Conservation (phyloP, 371 early-diverging fungal species). For the Sporodiniella umbellata region DNA sequence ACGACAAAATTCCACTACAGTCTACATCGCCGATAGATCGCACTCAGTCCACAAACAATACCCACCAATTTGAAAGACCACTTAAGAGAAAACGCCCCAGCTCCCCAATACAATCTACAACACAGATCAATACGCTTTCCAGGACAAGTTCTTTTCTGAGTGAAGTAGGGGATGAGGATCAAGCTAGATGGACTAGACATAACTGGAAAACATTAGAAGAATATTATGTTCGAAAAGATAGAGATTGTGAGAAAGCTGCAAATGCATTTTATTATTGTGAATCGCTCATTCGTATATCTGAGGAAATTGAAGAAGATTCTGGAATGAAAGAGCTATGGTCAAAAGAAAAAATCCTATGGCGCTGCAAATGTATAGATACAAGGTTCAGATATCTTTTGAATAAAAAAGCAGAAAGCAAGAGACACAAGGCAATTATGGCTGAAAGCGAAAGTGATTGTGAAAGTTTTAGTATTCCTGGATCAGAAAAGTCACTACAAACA, state of each 20-base stretch:
- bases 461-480: background rate
- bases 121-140: background rate
- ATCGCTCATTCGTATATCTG: background rate
- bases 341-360: slow-evolving; percentile 11
- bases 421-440: background rate
- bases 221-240: slow-evolving; percentile 9
- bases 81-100: background rate
- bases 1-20: no score
- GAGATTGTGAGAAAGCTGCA: slow-evolving; percentile 14
- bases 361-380: slow-evolving; percentile 20
- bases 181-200: slow-evolving; percentile 9
- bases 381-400: slow-evolving; percentile 3
- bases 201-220: slow-evolving; percentile 21
- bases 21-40: background rate
- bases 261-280: slow-evolving; percentile 12
- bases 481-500: background rate
- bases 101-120: background rate
- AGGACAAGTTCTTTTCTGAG: slow-evolving; percentile 4
- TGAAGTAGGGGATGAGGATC: background rate
- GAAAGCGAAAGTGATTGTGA: background rate
- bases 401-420: background rate
- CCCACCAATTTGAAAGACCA: background rate
- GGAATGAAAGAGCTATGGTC: slow-evolving; percentile 14
- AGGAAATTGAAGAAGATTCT: background rate
- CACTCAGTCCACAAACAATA: background rate